Evolutionary conservation across 1,284 basidiomycete genomes (phyloP), one percentile per base, ranked within the genome.

Genomic region (Quambalaria eucalypti): DNA sequence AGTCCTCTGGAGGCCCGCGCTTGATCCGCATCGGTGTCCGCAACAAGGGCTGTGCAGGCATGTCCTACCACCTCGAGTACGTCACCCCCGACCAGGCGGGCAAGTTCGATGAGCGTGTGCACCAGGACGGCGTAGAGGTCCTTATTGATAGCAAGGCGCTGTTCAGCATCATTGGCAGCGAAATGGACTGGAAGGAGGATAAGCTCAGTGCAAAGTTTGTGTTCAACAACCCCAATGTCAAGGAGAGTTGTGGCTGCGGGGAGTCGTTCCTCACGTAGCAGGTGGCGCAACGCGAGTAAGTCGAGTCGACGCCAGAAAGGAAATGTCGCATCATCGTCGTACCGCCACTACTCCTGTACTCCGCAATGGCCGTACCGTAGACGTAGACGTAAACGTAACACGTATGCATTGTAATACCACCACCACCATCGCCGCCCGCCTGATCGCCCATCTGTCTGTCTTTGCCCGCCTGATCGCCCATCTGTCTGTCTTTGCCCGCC

Each of bases 1-100:
- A 81, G 38, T 83, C 85, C 16, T 87, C 88, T 23, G 84, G 84
- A n/a, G 71, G 65, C 19, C 91, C 92, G 1, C 88, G 90, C 72
- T 82, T 95, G 55, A 87, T 99, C 59, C 87, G 93, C 7, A 90
- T 99, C 59, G 90, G 91, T 30, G 91, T 98, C 47, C 85, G 87
- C 68, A 95, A 97, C 78, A 96, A 97, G 78, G 95, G 95, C n/a
- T 99, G 95, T 76, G 95, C 95, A 0, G 95, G 95, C 6, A 84
- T 99, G 77, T 87, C 88, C 28, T 99, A 99, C 78, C 88, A 98
- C 76, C 82, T 98, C 52, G 93, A 98, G 71, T 99, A 98, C 77
- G 90, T 97, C 55, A 54, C 53, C 30, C 69, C 70, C 1, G 51
- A 64, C 14, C 56, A 76, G 65, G 87, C 90, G 0, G 89, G 84